These are phyloP conservation scores for Alternaria tenuissima DNA, from an alignment of 2,329 filamentous ascomycete genomes.

Conservation along the genomic window DNA sequence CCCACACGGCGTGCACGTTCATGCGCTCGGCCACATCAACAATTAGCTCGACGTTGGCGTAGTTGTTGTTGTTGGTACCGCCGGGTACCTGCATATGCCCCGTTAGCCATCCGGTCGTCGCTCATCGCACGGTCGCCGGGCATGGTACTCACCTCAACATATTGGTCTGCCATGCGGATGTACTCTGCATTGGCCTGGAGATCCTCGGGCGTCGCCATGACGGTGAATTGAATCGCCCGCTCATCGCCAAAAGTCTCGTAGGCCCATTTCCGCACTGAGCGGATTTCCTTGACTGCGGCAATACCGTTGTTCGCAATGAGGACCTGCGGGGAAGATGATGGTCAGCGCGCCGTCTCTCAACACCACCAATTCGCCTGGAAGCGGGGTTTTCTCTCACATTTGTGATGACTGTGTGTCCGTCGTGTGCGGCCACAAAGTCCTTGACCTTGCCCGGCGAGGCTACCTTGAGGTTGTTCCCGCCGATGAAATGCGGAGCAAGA, in stretches of 20 bases:
- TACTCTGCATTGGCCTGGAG: slow-evolving; percentile 97
- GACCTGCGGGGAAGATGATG: slow-evolving; percentile 66
- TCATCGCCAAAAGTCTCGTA: slow-evolving; percentile 99
- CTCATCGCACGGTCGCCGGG: slow-evolving; percentile 1
- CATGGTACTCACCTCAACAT: slow-evolving; percentile 74
- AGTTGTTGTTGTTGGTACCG: slow-evolving; percentile 99
- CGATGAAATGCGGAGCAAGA: slow-evolving; percentile 92
- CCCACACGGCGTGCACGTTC: slow-evolving; percentile 98
- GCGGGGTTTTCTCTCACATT: slow-evolving; percentile 70
- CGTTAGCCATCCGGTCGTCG: slow-evolving; percentile 26
- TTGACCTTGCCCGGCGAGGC: slow-evolving; percentile 88
- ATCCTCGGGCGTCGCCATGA: slow-evolving; percentile 99
- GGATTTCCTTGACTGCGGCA: slow-evolving; percentile 98
- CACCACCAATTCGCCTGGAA: not conserved
- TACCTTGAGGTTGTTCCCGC: slow-evolving; percentile 85
- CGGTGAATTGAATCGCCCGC: slow-evolving; percentile 97
- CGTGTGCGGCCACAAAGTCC: slow-evolving; percentile 89
- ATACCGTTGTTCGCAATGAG: slow-evolving; percentile 99
- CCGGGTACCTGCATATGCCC: slow-evolving; percentile 73
- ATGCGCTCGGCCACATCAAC: slow-evolving; percentile 98
- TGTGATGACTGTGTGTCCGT: slow-evolving; percentile 97
- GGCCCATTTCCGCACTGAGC: slow-evolving; percentile 99
- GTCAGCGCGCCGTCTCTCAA: slow-evolving; percentile 25
- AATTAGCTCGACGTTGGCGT: slow-evolving; percentile 98
- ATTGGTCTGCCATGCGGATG: slow-evolving; percentile 99